Conservation (phyloP, 2,329 filamentous ascomycete genomes). For the Fusarium continuum region DNA sequence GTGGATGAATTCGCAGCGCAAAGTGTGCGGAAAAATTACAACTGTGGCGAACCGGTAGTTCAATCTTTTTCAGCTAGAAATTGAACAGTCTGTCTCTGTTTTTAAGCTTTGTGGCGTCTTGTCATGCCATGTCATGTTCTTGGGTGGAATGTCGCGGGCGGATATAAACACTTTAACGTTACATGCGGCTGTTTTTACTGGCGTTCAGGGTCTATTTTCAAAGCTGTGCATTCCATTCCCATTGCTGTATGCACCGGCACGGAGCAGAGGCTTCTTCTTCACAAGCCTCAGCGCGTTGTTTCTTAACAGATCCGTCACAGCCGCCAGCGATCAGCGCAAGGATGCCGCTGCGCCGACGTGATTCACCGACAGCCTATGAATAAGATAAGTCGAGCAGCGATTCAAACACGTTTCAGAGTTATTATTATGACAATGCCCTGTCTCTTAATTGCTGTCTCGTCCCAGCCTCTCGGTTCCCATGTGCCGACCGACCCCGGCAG, state of each 20-base stretch:
- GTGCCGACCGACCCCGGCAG: background rate
- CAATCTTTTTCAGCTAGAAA: background rate
- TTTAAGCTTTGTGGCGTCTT: conserved; percentile 1
- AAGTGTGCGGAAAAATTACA: background rate
- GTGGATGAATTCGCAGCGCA: background rate
- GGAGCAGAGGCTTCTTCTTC: no score
- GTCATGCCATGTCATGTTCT: background rate
- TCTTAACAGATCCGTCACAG: background rate
- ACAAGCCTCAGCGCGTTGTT: conserved; percentile 1
- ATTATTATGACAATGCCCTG: background rate
- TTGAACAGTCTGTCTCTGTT: background rate
- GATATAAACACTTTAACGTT: background rate
- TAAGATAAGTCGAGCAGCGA: no score
- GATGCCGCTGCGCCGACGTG: background rate
- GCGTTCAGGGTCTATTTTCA: background rate
- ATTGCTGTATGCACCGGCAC: no score
- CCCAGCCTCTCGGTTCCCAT: background rate
- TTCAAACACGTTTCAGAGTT: conserved; percentile 13
- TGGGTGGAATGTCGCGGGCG: background rate
- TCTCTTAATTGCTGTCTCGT: background rate
- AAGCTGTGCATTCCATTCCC: background rate
- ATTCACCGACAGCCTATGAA: background rate
- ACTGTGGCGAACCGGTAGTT: background rate
- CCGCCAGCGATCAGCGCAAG: conserved; percentile 4
- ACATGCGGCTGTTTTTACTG: background rate